A percentile compares a stretch with the other conserved stretches of the same genome.
These are phyloP conservation scores for Juglanconis oblonga DNA, from an alignment of 2,329 filamentous ascomycete genomes.

Conservation along the genomic window DNA sequence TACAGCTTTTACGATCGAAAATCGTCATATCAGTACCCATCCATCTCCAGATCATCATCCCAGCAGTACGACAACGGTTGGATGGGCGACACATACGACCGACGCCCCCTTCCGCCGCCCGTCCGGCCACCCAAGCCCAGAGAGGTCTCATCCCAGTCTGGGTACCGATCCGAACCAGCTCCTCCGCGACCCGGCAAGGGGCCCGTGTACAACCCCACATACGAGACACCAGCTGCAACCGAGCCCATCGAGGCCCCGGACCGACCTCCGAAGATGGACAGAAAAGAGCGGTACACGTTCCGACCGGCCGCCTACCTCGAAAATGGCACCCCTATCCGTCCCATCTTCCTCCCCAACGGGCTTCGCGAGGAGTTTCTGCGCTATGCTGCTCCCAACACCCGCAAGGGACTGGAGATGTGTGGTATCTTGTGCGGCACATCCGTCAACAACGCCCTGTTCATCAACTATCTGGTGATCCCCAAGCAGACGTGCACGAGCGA, in stretches of 20 bases:
- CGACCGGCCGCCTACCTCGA: constrained; percentile 84
- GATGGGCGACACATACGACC: background rate
- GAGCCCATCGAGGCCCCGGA: constrained; percentile 1
- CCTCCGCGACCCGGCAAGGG: constrained; percentile 38
- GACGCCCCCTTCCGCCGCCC: background rate
- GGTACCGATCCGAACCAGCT: constrained; percentile 23
- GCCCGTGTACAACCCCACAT: constrained; percentile 9
- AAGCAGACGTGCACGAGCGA: constrained; percentile 87
- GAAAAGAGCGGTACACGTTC: constrained; percentile 69
- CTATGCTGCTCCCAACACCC: constrained; percentile 74
- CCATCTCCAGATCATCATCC: constrained; percentile 50
- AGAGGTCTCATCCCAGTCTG: constrained; percentile 15
- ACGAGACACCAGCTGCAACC: constrained; percentile 4
- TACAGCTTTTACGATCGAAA: constrained; percentile 7
- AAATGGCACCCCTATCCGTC: constrained; percentile 80
- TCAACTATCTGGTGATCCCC: constrained; percentile 83
- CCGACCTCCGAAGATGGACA: constrained; percentile 33
- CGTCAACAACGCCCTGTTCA: constrained; percentile 90
- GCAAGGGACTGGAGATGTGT: constrained; percentile 84
- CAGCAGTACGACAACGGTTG: constrained; percentile 37
- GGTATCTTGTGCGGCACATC: constrained; percentile 89
- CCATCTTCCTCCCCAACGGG: constrained; percentile 77
- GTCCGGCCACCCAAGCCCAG: constrained; percentile 30
- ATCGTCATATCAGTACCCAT: constrained; percentile 52
- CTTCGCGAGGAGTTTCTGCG: constrained; percentile 73